Base-by-base conservation (phyloP, 768 basidiomycete species). In the Multifurca ochricompacta region DNA sequence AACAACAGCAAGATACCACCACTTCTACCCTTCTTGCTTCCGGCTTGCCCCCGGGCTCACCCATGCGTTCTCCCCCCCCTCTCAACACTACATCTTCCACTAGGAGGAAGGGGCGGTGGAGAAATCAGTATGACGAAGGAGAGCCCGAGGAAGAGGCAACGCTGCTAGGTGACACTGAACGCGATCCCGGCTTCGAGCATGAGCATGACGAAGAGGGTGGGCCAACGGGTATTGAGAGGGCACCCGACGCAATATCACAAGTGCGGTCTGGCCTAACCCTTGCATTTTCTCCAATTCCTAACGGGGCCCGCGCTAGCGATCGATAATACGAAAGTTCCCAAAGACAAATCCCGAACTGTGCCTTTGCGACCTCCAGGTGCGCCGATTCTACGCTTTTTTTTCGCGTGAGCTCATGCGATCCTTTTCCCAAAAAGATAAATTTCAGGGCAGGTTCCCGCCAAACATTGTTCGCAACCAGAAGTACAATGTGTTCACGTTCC, bases 401-500 rank as follows among this genome's bases (percentile, higher is more conserved):
- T 48, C 49, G 8, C 49, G 3, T 40, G 34, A 1, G 19, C 18
- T 46, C 30, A 30, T 23, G 30, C 28, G 21, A 28, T n/a, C n/a
- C 21, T 19, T 32, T 18, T 39, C 27, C 11, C 28, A 34, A 25
- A 9, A 67, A 87, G 88, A 87, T 16, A 91, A 87, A 69, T 63
- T 83, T 11, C 86, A 83, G 62, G 76, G 75, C 30, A 75, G 74
- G 59, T 91, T 80, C 59, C 85, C 95, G 16, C 78, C 93, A 28
- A 99, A 99, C 70, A 84, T 86, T 44, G 90, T 96, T 52, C 85
- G 90, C 62, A 99, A 99, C 64, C 95, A 98, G 70, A 99, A 99
- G 74, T 98, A 98, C 77, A 95, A 94, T 67, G 76, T 88, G 50
- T 80, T 91, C 72, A 92, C 90, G n/a, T 99, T 99, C 75, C 79